Percentiles rank a stretch among this genome's conserved stretches.
Conservation (phyloP, 2,329 filamentous ascomycete species). For the Dothistroma pini region DNA sequence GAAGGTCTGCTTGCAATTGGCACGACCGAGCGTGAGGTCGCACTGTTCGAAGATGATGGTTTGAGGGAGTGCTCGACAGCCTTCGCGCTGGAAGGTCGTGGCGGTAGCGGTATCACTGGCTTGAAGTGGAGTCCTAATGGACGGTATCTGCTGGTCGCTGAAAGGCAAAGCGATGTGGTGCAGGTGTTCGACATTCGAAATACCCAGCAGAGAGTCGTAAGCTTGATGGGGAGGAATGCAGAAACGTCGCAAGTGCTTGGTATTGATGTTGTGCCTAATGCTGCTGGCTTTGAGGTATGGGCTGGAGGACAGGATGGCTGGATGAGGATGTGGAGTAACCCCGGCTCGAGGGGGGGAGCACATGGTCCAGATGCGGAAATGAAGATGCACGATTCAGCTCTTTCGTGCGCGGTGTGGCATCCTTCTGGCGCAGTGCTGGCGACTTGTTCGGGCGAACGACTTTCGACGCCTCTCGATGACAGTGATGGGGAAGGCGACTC, state of each 20-base stretch:
- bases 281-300: constrained; percentile 53
- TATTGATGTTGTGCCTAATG: constrained; percentile 47
- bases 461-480: neutral
- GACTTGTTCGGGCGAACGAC: constrained; percentile 49
- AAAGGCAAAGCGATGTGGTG: constrained; percentile 54
- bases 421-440: constrained; percentile 46
- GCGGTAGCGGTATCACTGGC: constrained; percentile 54
- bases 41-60: constrained; percentile 52
- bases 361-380: constrained; percentile 43
- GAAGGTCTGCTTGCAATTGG: constrained; percentile 55
- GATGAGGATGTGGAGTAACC: constrained; percentile 46
- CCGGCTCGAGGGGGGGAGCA: constrained; percentile 40
- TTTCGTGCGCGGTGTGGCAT: constrained; percentile 47
- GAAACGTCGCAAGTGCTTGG: constrained; percentile 55
- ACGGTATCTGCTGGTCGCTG: constrained; percentile 56
- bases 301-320: constrained; percentile 56
- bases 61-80: constrained; percentile 49
- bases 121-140: constrained; percentile 57
- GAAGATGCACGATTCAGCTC: constrained; percentile 46
- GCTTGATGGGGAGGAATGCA: constrained; percentile 43
- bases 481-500: neutral
- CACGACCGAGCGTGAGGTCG: constrained; percentile 54
- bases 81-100: constrained; percentile 38
- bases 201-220: constrained; percentile 49
- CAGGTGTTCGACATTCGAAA: constrained; percentile 58